These are phyloP conservation scores for Candida schatavii DNA, from an alignment of 805 yeast genomes.

Conservation along the genomic window DNA sequence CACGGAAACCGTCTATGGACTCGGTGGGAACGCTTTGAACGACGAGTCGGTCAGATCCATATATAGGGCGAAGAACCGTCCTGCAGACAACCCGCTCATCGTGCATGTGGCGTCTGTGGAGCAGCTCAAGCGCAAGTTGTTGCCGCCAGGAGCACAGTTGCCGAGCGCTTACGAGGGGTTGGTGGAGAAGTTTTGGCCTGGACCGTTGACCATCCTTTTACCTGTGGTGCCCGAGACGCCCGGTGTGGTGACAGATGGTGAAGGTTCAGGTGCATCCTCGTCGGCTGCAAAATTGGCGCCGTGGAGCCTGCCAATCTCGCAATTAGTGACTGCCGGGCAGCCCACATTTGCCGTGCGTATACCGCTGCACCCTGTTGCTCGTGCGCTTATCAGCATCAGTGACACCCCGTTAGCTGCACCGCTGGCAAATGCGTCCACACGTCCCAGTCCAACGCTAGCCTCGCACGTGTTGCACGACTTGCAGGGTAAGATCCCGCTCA, in stretches of 20 bases:
- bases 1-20: constrained; percentile 95
- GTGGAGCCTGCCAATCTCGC: constrained; percentile 58
- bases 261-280: neutral
- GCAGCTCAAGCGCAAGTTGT: constrained; percentile 63
- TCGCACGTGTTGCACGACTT: constrained; percentile 81
- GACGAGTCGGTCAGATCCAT: constrained; percentile 74
- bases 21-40: constrained; percentile 81
- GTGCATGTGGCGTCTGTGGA: constrained; percentile 79
- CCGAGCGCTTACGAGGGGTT: constrained; percentile 69
- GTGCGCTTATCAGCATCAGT: constrained; percentile 81
- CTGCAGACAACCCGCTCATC: constrained; percentile 92
- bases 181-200: constrained; percentile 85
- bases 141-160: constrained; percentile 47
- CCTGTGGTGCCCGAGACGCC: constrained; percentile 47
- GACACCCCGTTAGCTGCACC: constrained; percentile 96
- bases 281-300: constrained; percentile 5
- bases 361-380: constrained; percentile 83
- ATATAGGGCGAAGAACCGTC: constrained; percentile 87
- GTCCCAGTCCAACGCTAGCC: constrained; percentile 92
- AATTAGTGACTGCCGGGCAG: constrained; percentile 80
- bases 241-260: too few relatives aligned
- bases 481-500: constrained; percentile 73
- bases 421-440: constrained; percentile 92
- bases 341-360: constrained; percentile 89
- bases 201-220: constrained; percentile 84